Evolutionary conservation across 2,329 filamentous ascomycete species (phyloP).

Genomic region (Grosmannia clavigera): DNA sequence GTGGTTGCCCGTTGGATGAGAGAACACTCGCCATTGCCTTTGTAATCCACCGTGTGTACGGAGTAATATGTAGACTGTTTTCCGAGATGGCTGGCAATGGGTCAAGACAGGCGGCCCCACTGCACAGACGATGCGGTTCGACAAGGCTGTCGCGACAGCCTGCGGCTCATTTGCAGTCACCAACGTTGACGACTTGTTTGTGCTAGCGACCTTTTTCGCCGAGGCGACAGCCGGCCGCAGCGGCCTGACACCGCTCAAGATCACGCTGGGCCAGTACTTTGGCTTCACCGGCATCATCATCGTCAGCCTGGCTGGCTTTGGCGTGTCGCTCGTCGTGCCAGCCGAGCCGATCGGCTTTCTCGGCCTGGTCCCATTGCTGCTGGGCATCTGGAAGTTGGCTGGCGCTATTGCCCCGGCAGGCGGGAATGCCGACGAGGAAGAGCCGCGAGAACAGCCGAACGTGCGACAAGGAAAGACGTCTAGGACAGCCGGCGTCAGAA

Average conservation of each 20-base stretch:
- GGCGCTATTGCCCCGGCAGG: constrained; percentile 6
- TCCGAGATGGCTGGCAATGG: too few species aligned
- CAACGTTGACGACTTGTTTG: constrained; percentile 26
- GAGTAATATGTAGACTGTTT: too few species aligned
- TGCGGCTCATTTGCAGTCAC: constrained; percentile 19
- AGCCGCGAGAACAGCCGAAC: constrained; percentile 3
- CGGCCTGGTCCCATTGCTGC: constrained; percentile 20
- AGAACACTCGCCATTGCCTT: too few species aligned
- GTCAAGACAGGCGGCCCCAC: neutral
- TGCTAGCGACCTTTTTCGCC: constrained; percentile 24
- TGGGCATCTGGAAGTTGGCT: constrained; percentile 20
- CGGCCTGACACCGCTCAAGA: constrained; percentile 13
- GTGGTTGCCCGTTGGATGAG: too few species aligned
- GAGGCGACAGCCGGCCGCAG: constrained; percentile 17
- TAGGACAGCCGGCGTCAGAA: constrained; percentile 8
- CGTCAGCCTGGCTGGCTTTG: constrained; percentile 24
- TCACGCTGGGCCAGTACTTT: constrained; percentile 17
- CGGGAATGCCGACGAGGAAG: neutral
- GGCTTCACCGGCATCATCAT: constrained; percentile 22
- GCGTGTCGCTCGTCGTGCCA: constrained; percentile 18
- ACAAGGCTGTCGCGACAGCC: constrained; percentile 15
- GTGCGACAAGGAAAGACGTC: constrained; percentile 1
- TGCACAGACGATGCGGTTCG: constrained; percentile 1
- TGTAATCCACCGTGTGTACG: too few species aligned
- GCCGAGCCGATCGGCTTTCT: constrained; percentile 23